Evolutionary conservation across 1,284 basidiomycete species (phyloP).

Genomic region (Sanguinoderma infundibulare): DNA sequence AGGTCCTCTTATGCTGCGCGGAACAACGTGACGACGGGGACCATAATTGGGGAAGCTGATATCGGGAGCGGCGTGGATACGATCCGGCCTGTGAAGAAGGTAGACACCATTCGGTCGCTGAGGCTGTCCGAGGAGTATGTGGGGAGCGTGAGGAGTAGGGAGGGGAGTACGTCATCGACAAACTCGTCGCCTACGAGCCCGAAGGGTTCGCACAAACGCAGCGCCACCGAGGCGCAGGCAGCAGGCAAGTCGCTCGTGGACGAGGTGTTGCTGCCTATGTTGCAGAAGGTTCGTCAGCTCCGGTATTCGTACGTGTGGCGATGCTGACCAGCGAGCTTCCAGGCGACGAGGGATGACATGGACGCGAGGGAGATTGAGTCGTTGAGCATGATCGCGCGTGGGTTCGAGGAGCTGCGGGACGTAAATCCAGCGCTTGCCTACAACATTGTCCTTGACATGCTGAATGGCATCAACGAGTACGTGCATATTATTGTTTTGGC

Average conservation of each 20-base stretch:
- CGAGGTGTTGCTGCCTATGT: constrained; percentile 79
- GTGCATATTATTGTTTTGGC: constrained; percentile 35
- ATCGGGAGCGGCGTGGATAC: constrained; percentile 87
- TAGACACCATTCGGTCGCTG: constrained; percentile 81
- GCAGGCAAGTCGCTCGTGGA: constrained; percentile 79
- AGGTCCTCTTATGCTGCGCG: constrained; percentile 79
- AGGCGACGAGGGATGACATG: constrained; percentile 84
- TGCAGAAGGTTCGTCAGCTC: constrained; percentile 62
- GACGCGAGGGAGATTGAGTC: constrained; percentile 89
- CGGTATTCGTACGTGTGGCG: not conserved
- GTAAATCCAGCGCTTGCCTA: constrained; percentile 87
- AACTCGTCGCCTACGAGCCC: constrained; percentile 49
- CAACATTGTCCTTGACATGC: constrained; percentile 84
- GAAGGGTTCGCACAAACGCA: constrained; percentile 45
- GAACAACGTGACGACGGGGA: constrained; percentile 69
- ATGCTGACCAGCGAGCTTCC: constrained; percentile 24
- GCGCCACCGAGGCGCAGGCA: constrained; percentile 58
- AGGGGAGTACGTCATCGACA: constrained; percentile 47
- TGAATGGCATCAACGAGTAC: constrained; percentile 91
- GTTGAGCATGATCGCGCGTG: constrained; percentile 86
- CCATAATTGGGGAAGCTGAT: constrained; percentile 80
- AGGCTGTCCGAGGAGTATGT: constrained; percentile 82
- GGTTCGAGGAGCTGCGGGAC: constrained; percentile 84
- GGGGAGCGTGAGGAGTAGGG: constrained; percentile 64
- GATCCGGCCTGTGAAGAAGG: constrained; percentile 90